Base-by-base conservation (phyloP, 176 grass and related monocot genomes). In the Saccharum spontaneum region DNA sequence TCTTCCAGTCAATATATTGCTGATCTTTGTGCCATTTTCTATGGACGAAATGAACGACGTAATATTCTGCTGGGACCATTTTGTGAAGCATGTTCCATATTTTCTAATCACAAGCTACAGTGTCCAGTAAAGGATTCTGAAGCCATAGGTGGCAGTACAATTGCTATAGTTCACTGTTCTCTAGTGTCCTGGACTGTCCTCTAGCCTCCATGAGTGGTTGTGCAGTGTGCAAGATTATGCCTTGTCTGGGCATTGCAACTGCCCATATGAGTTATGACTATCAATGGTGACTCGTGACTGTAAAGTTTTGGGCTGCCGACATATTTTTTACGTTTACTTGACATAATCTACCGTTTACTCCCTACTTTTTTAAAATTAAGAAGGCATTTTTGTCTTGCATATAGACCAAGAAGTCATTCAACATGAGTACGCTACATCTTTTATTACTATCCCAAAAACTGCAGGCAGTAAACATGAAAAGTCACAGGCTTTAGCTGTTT, bases 251-350 rank as follows among this genome's bases (percentile, higher is more conserved):
- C 69, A 80, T 18, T 28, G 69, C 46, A 40, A 28, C 68, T 74
- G 68, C 3, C 18, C 43, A 66, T 84, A 55, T 73, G 43, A 54
- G 6, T 72, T 84, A 54, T 79, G 44, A 66, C 23, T 30, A 36
- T 24, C 74, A 36, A 73, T 34, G 87, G 3, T 37, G 76, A 64
- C 12, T n/a, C 59, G n/a, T 62, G 59, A 62, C 26, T 31, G 1
- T 45, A 34, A 20, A 67, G 44, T 6, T 36, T 68, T 31, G 22
- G n/a, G 82, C 82, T 80, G 82, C 82, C 82, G 87, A 85, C 87
- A 69, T n/a, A 48, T 33, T 80, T 49, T 69, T 40, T 70, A 76
- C 3, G 18, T 63, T 62, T 10, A 72, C 77, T 43, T 4, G n/a
- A 3, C 3, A 20, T 15, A 28, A 59, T 40, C 44, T 8, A 20